These are phyloP conservation scores for Trichoderma endophyticum DNA, from an alignment of 2,329 filamentous ascomycete species.

Conservation along the genomic window DNA sequence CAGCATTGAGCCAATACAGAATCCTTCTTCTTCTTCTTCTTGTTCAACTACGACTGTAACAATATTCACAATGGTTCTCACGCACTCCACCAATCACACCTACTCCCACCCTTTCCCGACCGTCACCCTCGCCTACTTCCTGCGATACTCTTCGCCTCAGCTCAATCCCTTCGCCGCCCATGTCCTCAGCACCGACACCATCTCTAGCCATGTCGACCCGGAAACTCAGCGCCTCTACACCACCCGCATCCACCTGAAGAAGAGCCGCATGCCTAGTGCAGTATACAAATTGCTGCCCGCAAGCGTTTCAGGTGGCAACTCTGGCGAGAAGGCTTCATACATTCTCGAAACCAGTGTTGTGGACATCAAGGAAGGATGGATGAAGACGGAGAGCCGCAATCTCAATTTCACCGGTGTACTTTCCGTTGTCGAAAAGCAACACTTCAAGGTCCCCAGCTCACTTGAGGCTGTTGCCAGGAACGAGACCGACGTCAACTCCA, in stretches of 20 bases:
- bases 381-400: conserved; percentile 77
- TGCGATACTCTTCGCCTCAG: conserved; percentile 71
- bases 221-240: conserved; percentile 73
- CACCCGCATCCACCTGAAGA: conserved; percentile 77
- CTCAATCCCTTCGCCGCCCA: conserved; percentile 78
- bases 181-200: conserved; percentile 80
- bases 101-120: conserved; percentile 81
- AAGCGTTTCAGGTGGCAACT: conserved; percentile 62
- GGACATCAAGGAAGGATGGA: conserved; percentile 76
- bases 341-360: conserved; percentile 78
- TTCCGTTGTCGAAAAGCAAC: conserved; percentile 72
- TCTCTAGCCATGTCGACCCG: conserved; percentile 69
- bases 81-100: conserved; percentile 63
- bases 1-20: background rate
- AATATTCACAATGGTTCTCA: conserved; percentile 55
- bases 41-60: conserved; percentile 18
- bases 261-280: conserved; percentile 70
- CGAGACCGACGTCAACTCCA: conserved; percentile 68
- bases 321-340: conserved; percentile 69
- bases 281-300: conserved; percentile 73
- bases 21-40: background rate
- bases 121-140: conserved; percentile 84
- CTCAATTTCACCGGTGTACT: conserved; percentile 79
- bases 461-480: conserved; percentile 28
- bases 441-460: conserved; percentile 51